A percentile compares a stretch with the other conserved stretches of the same genome.
Conservation (phyloP, 2,329 filamentous ascomycete species). For the Rutstroemia sp. region DNA sequence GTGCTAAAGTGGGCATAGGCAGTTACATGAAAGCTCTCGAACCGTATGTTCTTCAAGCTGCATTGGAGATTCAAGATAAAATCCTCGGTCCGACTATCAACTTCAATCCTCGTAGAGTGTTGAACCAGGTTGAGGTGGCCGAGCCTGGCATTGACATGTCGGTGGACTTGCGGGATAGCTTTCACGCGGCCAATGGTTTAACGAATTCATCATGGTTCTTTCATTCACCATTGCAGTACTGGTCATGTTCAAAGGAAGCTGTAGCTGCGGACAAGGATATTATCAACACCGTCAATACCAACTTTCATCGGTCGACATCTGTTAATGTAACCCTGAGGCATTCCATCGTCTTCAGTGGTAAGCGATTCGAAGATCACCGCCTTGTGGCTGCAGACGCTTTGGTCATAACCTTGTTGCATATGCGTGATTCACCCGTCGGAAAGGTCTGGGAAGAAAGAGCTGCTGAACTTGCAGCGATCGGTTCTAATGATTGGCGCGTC, state of each 20-base stretch:
- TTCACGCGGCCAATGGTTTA: slow-evolving; percentile 53
- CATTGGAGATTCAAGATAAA: slow-evolving; percentile 62
- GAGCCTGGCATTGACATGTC: slow-evolving; percentile 23
- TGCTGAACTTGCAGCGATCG: slow-evolving; percentile 42
- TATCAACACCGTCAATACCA: slow-evolving; percentile 60
- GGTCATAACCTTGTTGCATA: slow-evolving; percentile 69
- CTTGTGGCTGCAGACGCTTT: slow-evolving; percentile 69
- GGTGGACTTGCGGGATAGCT: slow-evolving; percentile 39
- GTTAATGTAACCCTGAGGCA: slow-evolving; percentile 70
- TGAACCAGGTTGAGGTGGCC: slow-evolving; percentile 8
- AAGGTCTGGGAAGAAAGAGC: slow-evolving; percentile 57
- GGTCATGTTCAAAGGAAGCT: slow-evolving; percentile 56
- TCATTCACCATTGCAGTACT: slow-evolving; percentile 77
- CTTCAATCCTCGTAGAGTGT: slow-evolving; percentile 42
- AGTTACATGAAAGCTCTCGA: slow-evolving; percentile 72
- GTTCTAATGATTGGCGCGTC: slow-evolving; percentile 50
- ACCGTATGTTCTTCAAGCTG: slow-evolving; percentile 54
- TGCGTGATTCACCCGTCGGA: slow-evolving; percentile 55
- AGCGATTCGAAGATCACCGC: slow-evolving; percentile 59
- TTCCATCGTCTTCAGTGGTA: slow-evolving; percentile 77
- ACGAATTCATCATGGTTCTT: slow-evolving; percentile 66
- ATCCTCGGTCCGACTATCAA: slow-evolving; percentile 55
- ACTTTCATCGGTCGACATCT: slow-evolving; percentile 52
- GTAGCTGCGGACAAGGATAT: slow-evolving; percentile 57
- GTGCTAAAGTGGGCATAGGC: slow-evolving; percentile 19